Base-by-base conservation (phyloP, 495 filamentous ascomycete species). In the Chaetomium tenue region DNA sequence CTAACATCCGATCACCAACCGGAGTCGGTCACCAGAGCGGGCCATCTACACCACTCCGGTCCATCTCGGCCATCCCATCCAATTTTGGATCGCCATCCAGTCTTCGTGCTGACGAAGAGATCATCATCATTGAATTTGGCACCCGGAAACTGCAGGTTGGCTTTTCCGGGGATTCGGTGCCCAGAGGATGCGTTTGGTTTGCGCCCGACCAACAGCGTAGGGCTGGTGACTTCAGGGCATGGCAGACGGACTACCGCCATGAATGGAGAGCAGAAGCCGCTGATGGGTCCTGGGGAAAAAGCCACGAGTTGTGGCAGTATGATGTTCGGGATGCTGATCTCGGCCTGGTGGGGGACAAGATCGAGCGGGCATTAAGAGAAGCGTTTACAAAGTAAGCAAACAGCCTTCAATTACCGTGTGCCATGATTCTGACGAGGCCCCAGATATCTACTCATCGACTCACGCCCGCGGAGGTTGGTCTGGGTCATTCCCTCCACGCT, bases 51-150 rank as follows among this genome's bases (percentile, higher is more conserved):
- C 89, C 89, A 0, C 71, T 77, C 15, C 84, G 88, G 37, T 76
- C 78, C 15, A 73, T 86, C 30, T 77, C 83, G 39, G 86, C 78
- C 15, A 73, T 86, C 26, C 77, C 83, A 42, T 86, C 88, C 37
- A 81, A 85, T 58, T 91, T 88, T 68, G 87, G 87, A 11, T 91
- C 91, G 0, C 89, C 91, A 0, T 85, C 87, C 26, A 84, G 86
- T 58, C 87, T 89, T 52, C 90, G 92, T 46, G 84, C 84, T 61
- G 89, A 96, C 71, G 94, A 97, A 70, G 93, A 97, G 66, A 77
- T 84, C 8, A 70, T 97, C 15, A 82, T 98, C 54, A 80, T 97
- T 51, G 92, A 97, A 70, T 77, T 98, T 66, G 93, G 92, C 5
- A 82, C 88, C 6, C 82, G 93, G 55, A 89, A 87, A 77, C 71